Evolutionary conservation across 2,329 filamentous ascomycete genomes (phyloP).

Genomic region (Lecanicillium sp.): DNA sequence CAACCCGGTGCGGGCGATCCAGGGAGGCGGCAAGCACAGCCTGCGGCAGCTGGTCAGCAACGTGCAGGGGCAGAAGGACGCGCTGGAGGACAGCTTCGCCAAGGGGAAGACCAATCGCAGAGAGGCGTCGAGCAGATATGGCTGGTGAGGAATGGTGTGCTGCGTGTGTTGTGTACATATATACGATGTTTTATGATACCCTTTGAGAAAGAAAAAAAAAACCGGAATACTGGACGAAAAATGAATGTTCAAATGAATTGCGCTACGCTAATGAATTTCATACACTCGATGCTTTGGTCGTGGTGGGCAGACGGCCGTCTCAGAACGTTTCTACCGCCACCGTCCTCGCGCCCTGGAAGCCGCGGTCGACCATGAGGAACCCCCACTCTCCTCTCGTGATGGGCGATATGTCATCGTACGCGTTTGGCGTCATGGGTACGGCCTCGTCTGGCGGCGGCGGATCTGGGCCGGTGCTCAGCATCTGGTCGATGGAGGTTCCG

Average conservation of each 20-base stretch:
- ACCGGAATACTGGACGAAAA: background rate
- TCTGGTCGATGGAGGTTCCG: constrained; percentile 39
- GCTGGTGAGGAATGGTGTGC: constrained; percentile 52
- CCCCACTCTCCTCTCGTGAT: constrained; percentile 59
- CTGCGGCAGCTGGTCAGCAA: constrained; percentile 81
- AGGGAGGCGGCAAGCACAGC: constrained; percentile 71
- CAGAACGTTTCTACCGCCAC: constrained; percentile 48
- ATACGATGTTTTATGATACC: constrained; percentile 8
- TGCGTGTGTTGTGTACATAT: background rate
- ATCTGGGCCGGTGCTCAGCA: constrained; percentile 26
- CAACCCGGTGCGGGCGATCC: constrained; percentile 79
- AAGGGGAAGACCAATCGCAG: constrained; percentile 70
- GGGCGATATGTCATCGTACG: constrained; percentile 56
- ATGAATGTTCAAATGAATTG: background rate
- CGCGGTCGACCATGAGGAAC: constrained; percentile 48
- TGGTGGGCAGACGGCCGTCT: constrained; percentile 19
- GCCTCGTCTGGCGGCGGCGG: background rate
- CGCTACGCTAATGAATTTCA: background rate
- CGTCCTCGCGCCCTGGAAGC: constrained; percentile 37
- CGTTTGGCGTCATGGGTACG: constrained; percentile 49
- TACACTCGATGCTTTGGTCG: background rate
- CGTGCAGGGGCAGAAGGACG: constrained; percentile 75
- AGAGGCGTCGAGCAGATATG: constrained; percentile 78
- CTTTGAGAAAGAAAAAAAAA: constrained; percentile 1
- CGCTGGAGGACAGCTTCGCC: constrained; percentile 87